Evolutionary conservation across 1,139 yeast genomes (phyloP), one percentile per base, ranked within the genome.

Genomic region (Yamadazyma blattariae): DNA sequence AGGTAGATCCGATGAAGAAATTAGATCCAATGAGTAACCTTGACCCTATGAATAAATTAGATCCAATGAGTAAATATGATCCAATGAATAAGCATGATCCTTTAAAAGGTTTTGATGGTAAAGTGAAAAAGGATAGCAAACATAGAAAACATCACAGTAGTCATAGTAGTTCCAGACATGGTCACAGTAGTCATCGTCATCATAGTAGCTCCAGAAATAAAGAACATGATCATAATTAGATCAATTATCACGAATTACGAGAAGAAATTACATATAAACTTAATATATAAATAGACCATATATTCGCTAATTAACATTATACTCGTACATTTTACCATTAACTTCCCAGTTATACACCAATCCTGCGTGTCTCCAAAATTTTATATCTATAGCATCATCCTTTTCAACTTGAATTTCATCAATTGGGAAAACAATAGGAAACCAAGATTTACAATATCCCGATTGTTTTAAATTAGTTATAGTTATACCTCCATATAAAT

Each of bases 401-500:
- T 39, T 38, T 2, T 35, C 55, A 1, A 79, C 57, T 15, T 61
- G 53, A 9, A 76, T 46, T 2, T 83, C 80, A 7, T 65, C 62
- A 1, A 85, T 51, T 0, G 96, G 96, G 53, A 89, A 82, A 48
- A 81, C 69, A 20, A 83, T 63, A 0, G 96, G 96, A 46, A 72
- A 79, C 56, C 77, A 70, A 3, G 92, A 81, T 23, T 62, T 65
- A 29, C 67, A 50, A 45, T 50, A 45, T 41, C 66, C 30, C 48
- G 53, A 28, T 8, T 43, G 21, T 33, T 43, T 37, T 7, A 20
- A 29, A 19, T 41, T 35, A 11, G 44, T 40, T 14, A 89, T 60
- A 15, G 56, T 59, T n/a, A 23, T 27, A 32, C 45, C 45, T 1
- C 72, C 75, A 53, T 79, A 85, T 12, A 89, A 65, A 1, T 59